A percentile compares a stretch with the other conserved stretches of the same genome.
Evolutionary conservation across 805 yeast genomes (phyloP).

Genomic region (Teunomyces tritomae): DNA sequence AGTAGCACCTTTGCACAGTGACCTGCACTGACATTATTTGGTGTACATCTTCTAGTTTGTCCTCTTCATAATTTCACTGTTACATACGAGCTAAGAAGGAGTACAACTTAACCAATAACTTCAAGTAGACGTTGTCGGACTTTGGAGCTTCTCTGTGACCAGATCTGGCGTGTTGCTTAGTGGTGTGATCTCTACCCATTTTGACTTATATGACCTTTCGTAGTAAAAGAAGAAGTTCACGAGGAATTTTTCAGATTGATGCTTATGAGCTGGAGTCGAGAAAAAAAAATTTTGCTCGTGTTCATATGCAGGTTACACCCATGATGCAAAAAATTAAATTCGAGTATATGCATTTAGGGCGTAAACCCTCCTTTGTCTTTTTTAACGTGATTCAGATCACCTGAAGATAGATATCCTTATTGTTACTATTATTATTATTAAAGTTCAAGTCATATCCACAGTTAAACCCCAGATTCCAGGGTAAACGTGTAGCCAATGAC

Average conservation of each 20-base stretch:
- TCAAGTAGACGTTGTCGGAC: conserved; percentile 98
- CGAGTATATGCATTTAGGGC: neutral
- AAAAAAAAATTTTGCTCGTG: neutral
- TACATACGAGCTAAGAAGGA: conserved; percentile 99
- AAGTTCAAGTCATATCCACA: neutral
- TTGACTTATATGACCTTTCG: conserved; percentile 11
- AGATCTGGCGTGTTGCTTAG: conserved; percentile 93
- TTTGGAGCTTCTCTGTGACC: conserved; percentile 99
- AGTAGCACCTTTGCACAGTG: conserved; percentile 1
- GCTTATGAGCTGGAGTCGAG: neutral
- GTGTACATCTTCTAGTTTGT: conserved; percentile 2
- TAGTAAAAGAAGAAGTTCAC: conserved; percentile 1
- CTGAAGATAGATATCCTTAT: neutral
- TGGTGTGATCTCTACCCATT: conserved; percentile 97
- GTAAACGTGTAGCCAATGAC: conserved; percentile 18
- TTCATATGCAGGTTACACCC: neutral
- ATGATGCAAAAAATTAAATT: neutral
- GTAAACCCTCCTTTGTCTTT: neutral
- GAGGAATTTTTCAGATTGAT: conserved; percentile 1
- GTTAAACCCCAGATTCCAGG: conserved; percentile 1
- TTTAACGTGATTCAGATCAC: neutral
- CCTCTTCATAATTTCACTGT: conserved; percentile 1
- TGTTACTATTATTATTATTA: neutral
- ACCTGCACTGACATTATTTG: conserved; percentile 1
- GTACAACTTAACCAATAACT: conserved; percentile 96